Evolutionary conservation across 306 rosid species (phyloP).

Genomic region (Medicago ruthenica): DNA sequence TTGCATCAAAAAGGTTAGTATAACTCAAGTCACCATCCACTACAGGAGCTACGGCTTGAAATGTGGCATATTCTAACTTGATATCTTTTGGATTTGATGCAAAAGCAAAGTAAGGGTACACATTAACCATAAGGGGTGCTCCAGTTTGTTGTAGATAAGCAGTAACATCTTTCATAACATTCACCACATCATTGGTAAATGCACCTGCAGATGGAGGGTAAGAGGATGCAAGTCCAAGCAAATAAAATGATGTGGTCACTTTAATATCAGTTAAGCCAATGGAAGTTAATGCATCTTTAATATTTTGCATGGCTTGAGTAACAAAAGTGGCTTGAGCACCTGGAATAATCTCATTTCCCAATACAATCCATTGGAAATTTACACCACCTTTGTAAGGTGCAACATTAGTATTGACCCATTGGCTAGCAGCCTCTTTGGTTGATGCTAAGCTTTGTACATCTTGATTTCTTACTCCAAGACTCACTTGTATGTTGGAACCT

Average conservation of each 20-base stretch:
- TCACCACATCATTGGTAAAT: background rate
- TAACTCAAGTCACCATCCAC: slow-evolving; percentile 16
- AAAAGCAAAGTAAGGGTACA: slow-evolving; percentile 36
- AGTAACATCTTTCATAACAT: slow-evolving; percentile 10
- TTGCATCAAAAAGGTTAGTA: slow-evolving; percentile 24
- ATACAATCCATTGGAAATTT: background rate
- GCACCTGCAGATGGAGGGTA: slow-evolving; percentile 42
- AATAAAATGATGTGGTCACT: slow-evolving; percentile 26
- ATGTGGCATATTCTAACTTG: slow-evolving; percentile 27
- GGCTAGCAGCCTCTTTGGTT: slow-evolving; percentile 15
- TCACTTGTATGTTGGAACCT: slow-evolving; percentile 35
- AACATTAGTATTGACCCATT: slow-evolving; percentile 39
- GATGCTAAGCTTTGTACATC: slow-evolving; percentile 22
- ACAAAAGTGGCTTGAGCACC: background rate
- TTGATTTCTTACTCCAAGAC: slow-evolving; percentile 26
- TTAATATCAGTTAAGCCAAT: slow-evolving; percentile 18
- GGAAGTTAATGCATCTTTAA: slow-evolving; percentile 16
- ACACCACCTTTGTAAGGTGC: slow-evolving; percentile 28
- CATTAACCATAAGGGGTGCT: slow-evolving; percentile 39
- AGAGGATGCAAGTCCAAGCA: background rate
- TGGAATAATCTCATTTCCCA: slow-evolving; percentile 43
- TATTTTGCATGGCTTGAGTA: slow-evolving; percentile 31
- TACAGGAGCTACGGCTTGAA: slow-evolving; percentile 4
- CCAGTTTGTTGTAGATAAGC: background rate
- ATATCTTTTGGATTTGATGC: background rate